Base-by-base conservation (phyloP, 2,329 filamentous ascomycete species). In the Lecanicillium sp. region DNA sequence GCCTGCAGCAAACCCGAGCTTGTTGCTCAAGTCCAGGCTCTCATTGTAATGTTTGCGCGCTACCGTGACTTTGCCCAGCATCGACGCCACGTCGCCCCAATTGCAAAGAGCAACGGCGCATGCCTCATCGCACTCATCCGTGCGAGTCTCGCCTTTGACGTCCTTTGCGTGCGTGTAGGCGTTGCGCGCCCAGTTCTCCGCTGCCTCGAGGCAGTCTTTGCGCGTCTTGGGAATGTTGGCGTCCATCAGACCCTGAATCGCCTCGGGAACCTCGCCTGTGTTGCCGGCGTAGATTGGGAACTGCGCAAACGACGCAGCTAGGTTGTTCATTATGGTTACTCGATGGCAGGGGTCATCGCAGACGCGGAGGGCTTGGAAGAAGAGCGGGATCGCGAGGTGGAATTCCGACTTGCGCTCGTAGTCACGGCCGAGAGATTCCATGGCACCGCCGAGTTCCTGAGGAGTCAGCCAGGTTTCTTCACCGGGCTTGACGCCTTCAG, bases 41-140 rank as follows among this genome's bases (percentile, higher is more conserved):
- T 94, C 76, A 39, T 71, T 64, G 54, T 85, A 95, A 53, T 74
- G 75, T 49, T 69, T 71, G 50, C 72, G 71, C 2, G 90, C 88
- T 47, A 84, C 72, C 4, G 66, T 65, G 2, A 69, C 52, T 49
- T 84, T 73, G 2, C 83, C 81, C 43, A 80, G 63, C 74, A 92
- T 81, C 47, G 84, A 79, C 1, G 85, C 82, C 49, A 96, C 81
- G 51, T 94, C 85, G 17, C 81, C 90, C 38, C 95, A 74, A 55
- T 94, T 94, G 59, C 87, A 84, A n/a, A 85, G 79, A 7, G 89
- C 84, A 5, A 83, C 84, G 3, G 83, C 84, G 53, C 89, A 96
- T 2, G 83, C 86, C 40, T 83, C 61, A 56, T 94, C 87, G 54
- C 90, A 96, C 54, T 94, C 87, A 36, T 81, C 71, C 3, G 79